These are phyloP conservation scores for Pestalotiopsis sp. DNA, from an alignment of 2,329 filamentous ascomycete genomes.

Conservation along the genomic window DNA sequence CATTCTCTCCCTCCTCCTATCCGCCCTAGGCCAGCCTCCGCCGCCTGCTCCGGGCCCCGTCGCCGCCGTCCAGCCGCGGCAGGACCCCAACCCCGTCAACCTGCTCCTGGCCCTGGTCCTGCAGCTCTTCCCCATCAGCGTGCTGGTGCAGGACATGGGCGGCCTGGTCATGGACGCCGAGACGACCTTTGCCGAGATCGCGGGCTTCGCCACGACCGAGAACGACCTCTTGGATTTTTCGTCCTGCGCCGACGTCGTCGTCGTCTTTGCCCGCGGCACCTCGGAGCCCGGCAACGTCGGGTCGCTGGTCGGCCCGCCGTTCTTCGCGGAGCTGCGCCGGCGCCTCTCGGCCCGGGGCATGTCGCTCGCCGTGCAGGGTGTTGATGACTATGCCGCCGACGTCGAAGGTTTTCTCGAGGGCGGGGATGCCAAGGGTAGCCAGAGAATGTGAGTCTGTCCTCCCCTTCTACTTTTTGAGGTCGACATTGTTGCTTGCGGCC, in stretches of 20 bases:
- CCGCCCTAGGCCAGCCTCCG: not conserved
- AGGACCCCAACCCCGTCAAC: not conserved
- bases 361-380: slow-evolving; percentile 11
- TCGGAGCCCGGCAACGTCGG: slow-evolving; percentile 15
- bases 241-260: slow-evolving; percentile 13
- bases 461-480: too few relatives aligned
- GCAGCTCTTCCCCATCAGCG: slow-evolving; percentile 10
- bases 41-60: not conserved
- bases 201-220: slow-evolving; percentile 9
- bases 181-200: not conserved
- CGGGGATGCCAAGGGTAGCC: slow-evolving; percentile 7
- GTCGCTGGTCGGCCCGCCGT: slow-evolving; percentile 10
- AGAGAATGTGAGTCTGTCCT: slow-evolving; percentile 8
- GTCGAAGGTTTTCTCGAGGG: slow-evolving; percentile 10
- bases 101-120: slow-evolving; percentile 4
- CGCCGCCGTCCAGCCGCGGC: not conserved
- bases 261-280: slow-evolving; percentile 14
- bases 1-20: not conserved
- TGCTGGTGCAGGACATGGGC: not conserved
- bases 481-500: not conserved
- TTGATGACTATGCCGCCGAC: slow-evolving; percentile 9
- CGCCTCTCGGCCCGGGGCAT: not conserved
- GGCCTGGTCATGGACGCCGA: slow-evolving; percentile 5
- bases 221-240: not conserved
- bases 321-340: slow-evolving; percentile 7